Base-by-base conservation (phyloP, 202 grass and related monocot genomes). In the Bolboschoenoplectus hybrid region DNA sequence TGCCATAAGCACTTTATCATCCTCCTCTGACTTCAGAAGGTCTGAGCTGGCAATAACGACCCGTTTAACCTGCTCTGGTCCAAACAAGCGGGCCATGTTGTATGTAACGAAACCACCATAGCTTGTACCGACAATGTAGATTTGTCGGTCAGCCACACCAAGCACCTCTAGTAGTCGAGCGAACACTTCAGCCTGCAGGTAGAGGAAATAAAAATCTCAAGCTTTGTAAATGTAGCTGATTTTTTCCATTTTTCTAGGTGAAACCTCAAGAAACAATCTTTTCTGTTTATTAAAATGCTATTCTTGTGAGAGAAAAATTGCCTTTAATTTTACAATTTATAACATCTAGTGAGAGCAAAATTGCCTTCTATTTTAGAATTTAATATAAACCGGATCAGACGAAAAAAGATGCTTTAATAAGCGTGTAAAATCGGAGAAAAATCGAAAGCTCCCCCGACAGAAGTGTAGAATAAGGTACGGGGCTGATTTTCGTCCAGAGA, bases 71-170 rank as follows among this genome's bases (percentile, higher is more conserved):
- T 82, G 82, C 63, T 63, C 82, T 7, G 63, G 44, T 34, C 92
- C 90, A 69, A 87, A 72, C 43, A 44, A 46, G n/a, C 83, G 86
- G 13, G 90, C 88, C 82, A 89, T 61, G 60, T 89, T 52, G 88
- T 94, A 94, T 62, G 88, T 86, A 62, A 94, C 89, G 75, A 91
- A 94, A 6, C 93, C 93, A 14, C 91, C 93, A 87, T 92, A 95
- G 89, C 93, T 95, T 38, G 84, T 92, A 34, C 93, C 91, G 6
- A 14, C 84, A 45, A 92, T 80, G 47, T 89, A 85, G 32, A 88
- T 63, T 50, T 83, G 67, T 45, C 81, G 38, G 32, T 36, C 20
- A 10, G 53, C 11, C 41, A 80, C 52, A 34, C 64, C 82, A 20
- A 89, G 67, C 62, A 50, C 79, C 67, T 83, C 84, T 35, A 91